Conservation (phyloP, 257 asterid genomes). For the Solanum sitiens region DNA sequence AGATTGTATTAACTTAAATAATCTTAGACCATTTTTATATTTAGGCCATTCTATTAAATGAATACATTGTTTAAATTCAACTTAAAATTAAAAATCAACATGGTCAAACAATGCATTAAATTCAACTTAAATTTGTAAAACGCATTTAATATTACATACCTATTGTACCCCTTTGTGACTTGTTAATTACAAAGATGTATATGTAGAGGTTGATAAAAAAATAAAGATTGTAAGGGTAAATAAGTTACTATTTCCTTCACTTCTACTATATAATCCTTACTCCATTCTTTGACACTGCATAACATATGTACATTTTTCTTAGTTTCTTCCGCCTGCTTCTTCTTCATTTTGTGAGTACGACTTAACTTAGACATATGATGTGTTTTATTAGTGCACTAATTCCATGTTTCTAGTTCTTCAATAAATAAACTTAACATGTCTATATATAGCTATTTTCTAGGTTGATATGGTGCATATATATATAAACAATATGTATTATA, state of each 20-base stretch:
- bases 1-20: not conserved
- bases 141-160: not conserved
- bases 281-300: not conserved
- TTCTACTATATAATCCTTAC: not conserved
- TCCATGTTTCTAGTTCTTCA: not conserved
- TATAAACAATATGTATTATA: not conserved
- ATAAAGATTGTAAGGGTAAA: not conserved
- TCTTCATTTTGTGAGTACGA: not conserved
- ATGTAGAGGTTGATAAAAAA: not conserved
- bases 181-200: not conserved
- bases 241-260: not conserved
- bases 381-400: not conserved
- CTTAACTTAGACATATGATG: not conserved
- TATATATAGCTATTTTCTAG: not conserved
- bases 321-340: not conserved
- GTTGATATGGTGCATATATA: not conserved
- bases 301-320: not conserved
- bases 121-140: too few relatives aligned
- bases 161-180: not conserved
- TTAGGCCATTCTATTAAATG: not conserved
- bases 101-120: not conserved
- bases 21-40: not conserved
- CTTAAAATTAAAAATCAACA: not conserved
- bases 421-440: not conserved
- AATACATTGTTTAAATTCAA: not conserved